A percentile compares a stretch with the other conserved stretches of the same genome.
These are phyloP conservation scores for Anisodus acutangulus DNA, from an alignment of 257 asterid genomes.

Conservation along the genomic window DNA sequence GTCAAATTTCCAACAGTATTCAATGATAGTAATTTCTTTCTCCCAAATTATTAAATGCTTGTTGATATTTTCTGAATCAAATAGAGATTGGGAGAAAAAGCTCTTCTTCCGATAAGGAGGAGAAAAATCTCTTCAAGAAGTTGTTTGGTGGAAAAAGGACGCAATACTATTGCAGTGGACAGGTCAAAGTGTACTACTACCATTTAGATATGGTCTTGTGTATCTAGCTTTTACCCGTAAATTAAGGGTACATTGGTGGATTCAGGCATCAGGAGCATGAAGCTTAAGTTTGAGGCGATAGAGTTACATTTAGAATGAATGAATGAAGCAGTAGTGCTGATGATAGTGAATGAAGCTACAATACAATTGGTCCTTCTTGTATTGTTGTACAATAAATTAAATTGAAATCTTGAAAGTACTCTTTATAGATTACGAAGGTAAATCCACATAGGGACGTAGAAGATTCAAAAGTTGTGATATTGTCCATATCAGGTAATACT, in stretches of 20 bases:
- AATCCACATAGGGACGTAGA: slow-evolving; percentile 11
- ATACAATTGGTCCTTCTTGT: not conserved
- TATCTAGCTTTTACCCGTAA: slow-evolving; percentile 18
- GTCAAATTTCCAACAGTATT: too few relatives aligned
- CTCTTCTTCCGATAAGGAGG: too few relatives aligned
- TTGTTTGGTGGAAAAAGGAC: too few relatives aligned
- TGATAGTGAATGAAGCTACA: not conserved
- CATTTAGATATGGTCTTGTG: not conserved
- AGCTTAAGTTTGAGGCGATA: slow-evolving; percentile 15
- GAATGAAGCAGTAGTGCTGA: not conserved
- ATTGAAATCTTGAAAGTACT: slow-evolving; percentile 22
- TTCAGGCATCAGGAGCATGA: slow-evolving; percentile 4
- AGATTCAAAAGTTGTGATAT: not conserved
- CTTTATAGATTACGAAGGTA: slow-evolving; percentile 9
- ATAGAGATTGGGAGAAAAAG: too few relatives aligned
- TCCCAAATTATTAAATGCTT: too few relatives aligned
- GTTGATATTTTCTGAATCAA: too few relatives aligned
- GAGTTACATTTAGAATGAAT: slow-evolving; percentile 22
- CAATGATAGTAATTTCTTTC: too few relatives aligned
- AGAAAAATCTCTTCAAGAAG: too few relatives aligned
- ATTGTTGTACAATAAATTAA: not conserved
- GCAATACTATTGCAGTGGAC: too few relatives aligned
- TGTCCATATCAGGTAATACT: not conserved
- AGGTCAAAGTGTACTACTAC: not conserved
- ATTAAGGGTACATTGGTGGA: not conserved